These are phyloP conservation scores for Miamiensis avidus DNA, from an alignment of 169 alveolate species.

Conservation along the genomic window DNA sequence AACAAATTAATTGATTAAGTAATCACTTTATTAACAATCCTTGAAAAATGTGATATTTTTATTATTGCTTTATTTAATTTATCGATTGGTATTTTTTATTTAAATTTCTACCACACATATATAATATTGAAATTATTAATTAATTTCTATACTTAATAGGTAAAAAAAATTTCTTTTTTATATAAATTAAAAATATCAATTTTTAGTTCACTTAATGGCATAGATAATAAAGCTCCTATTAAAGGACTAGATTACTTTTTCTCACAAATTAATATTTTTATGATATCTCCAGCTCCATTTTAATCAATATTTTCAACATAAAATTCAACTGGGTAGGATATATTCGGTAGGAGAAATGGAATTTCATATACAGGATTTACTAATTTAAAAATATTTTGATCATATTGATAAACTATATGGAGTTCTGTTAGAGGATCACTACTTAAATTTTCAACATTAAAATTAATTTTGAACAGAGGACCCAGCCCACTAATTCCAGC, in stretches of 20 bases:
- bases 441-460: constrained; percentile 55
- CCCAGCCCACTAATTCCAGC: constrained; percentile 73
- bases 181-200: background rate
- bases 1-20: too few relatives aligned
- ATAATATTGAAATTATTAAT: too few relatives aligned
- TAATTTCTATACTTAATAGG: too few relatives aligned
- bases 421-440: constrained; percentile 42
- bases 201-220: constrained; percentile 12
- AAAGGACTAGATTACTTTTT: constrained; percentile 44
- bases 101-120: too few relatives aligned
- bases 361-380: constrained; percentile 25
- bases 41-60: too few relatives aligned
- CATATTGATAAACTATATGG: constrained; percentile 39
- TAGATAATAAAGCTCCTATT: background rate
- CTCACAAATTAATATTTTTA: constrained; percentile 52
- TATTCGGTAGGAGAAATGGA: constrained; percentile 51
- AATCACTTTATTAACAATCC: too few relatives aligned
- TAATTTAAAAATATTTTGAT: constrained; percentile 45
- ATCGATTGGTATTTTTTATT: too few relatives aligned
- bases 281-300: constrained; percentile 63
- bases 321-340: constrained; percentile 43
- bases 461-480: constrained; percentile 61
- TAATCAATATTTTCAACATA: constrained; percentile 52
- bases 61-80: too few relatives aligned
- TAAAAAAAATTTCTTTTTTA: background rate